phyloP scores from a whole-genome alignment of 495 filamentous ascomycete genomes.

The Aspergillus conjunctus region DNA sequence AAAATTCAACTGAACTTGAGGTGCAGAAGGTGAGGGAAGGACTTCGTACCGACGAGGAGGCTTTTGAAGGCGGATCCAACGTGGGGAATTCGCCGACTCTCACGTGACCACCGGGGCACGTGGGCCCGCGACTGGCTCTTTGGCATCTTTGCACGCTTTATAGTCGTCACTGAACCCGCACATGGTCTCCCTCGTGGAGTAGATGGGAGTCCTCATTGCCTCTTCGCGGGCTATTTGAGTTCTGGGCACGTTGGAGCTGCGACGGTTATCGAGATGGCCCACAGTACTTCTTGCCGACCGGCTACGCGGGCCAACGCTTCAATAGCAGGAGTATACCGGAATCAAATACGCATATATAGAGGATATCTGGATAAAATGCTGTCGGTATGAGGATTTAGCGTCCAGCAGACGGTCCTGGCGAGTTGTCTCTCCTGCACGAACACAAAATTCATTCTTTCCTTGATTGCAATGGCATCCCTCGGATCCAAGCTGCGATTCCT shows the following conservation, averaged over 20 bases:
- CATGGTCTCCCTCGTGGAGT: background rate
- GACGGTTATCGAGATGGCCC: background rate
- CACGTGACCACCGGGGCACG: constrained; percentile 1
- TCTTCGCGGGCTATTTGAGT: background rate
- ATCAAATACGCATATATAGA: background rate
- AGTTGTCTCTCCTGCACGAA: too few species aligned
- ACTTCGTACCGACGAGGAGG: background rate
- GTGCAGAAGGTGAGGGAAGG: background rate
- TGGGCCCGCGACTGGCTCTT: constrained; percentile 1
- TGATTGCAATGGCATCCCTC: background rate
- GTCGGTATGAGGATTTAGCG: background rate
- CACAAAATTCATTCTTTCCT: background rate
- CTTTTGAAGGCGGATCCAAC: background rate
- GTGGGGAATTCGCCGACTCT: background rate
- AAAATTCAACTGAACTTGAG: background rate
- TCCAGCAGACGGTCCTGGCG: background rate
- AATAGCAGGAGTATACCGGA: background rate
- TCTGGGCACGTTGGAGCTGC: background rate
- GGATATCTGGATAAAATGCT: background rate
- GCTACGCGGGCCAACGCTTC: background rate
- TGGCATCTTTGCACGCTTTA: background rate
- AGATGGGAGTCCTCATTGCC: background rate
- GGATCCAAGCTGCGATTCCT: constrained; percentile 2
- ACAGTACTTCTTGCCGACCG: constrained; percentile 1
- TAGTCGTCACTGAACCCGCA: background rate